Base-by-base conservation (phyloP, 257 asterid species). In the Rubia yunnanensis region DNA sequence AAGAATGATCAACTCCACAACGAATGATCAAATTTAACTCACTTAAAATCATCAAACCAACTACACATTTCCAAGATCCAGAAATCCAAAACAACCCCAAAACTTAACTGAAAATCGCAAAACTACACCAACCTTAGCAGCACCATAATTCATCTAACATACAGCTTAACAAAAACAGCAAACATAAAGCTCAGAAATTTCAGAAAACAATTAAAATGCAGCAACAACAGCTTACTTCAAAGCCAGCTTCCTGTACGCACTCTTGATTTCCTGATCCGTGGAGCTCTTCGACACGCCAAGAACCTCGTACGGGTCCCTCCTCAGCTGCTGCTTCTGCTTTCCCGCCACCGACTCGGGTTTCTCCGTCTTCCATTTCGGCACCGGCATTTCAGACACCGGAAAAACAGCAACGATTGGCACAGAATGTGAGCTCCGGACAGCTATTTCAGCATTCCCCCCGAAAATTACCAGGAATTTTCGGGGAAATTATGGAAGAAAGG, bases 261-360 rank as follows among this genome's bases (percentile, higher is more conserved):
- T 77, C 83, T 94, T 94, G 72, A 94, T 83, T 88, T 94, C 99
- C 74, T 90, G 98, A 84, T 94, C 99, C 61, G 95, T 81, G 6
- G 95, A 86, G 76, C 81, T 88, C 69, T 77, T 85, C 68, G 76
- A 69, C 74, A 90, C 95, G 46, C 95, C 99, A 82, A 94, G 75
- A 70, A 94, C 99, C 84, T 90, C 99, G 65, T 94, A 94, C 5
- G 96, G 96, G 77, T 90, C 99, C 70, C 92, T 85, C 74, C 95
- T 76, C 74, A 70, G 77, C 91, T 84, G 85, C 85, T 36, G 44
- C 44, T 36, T 10, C 44, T 7, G 44, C 52, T 44, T 44, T 0
- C 52, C 52, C 52, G 52, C 14, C 22, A 76, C 81, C 48, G 66
- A 78, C 11, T 82, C 95, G 17, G 74, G 79, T 76, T 82, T 92